Evolutionary conservation across 1,284 basidiomycete species (phyloP).

Genomic region (Leccinum variabile): DNA sequence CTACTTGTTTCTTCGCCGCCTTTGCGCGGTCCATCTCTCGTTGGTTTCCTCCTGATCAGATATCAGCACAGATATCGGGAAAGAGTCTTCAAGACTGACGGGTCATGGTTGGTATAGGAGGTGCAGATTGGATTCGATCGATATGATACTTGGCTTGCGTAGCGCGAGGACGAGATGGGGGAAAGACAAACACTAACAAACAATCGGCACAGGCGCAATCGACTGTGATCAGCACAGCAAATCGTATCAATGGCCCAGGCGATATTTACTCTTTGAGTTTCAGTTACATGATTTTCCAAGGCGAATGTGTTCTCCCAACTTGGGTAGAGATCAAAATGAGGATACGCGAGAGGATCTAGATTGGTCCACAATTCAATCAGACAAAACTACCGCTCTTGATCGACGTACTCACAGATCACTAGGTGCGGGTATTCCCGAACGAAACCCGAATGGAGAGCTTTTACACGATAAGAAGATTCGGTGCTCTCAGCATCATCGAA

Average conservation of each 20-base stretch:
- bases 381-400: background rate
- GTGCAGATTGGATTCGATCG: no score
- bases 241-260: no score
- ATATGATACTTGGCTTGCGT: no score
- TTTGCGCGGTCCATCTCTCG: constrained; percentile 71
- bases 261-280: background rate
- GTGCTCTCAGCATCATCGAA: constrained; percentile 42
- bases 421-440: constrained; percentile 35
- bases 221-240: no score
- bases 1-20: constrained; percentile 68
- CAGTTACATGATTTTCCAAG: background rate
- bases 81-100: no score
- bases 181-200: no score
- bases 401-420: constrained; percentile 36
- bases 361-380: constrained; percentile 11
- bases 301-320: constrained; percentile 1
- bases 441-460: background rate
- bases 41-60: constrained; percentile 56
- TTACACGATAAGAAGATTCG: background rate
- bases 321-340: constrained; percentile 49
- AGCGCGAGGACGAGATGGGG: no score
- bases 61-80: no score
- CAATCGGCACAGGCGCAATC: no score
- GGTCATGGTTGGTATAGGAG: no score
- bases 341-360: constrained; percentile 44